Base-by-base conservation (phyloP, 305 asterid species). In the Solanum chacoense region DNA sequence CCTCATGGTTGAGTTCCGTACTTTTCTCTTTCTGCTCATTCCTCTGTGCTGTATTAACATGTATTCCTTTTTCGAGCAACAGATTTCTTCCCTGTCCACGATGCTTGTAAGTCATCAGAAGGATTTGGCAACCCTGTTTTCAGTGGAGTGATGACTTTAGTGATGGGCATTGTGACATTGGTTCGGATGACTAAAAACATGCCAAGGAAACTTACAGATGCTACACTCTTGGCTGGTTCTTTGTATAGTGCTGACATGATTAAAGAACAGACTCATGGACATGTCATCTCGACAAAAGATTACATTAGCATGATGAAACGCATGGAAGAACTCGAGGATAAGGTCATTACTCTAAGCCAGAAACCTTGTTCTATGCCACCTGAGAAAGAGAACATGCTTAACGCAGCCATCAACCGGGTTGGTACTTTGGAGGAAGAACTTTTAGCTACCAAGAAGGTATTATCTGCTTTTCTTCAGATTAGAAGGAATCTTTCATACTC, bases 131-230 rank as follows among this genome's bases (percentile, higher is more conserved):
- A 92, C 89, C 97, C 92, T 2, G 76, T 97, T 38, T 93, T 94
- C 76, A 91, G 95, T 2, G 97, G 98, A 32, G 93, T 95, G 29
- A 93, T 97, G 92, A 94, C 98, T 20, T 92, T 97, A 6, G 94
- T 97, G 0, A 94, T 97, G 98, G 98, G 98, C 0, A 91, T 94
- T 8, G 94, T 97, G 50, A 93, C 98, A 2, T 91, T 96, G 98
- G 95, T 96, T 8, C 94, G 98, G 28, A 94, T 96, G 98, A 94
- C 98, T 1, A 92, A 95, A 2, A 95, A 93, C 94, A 94, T 96
- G 98, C 99, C 98, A 6, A 93, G 91, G 92, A 94, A 92, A 88
- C 94, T 96, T 50, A 93, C 98, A 42, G 98, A 97, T 69, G 93
- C 98, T n/a, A 93, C 95, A 63, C 95, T 95, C 84, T 96, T 94